Evolutionary conservation across 2,329 filamentous ascomycete genomes (phyloP), one percentile per base, ranked within the genome.

Genomic region (Teratosphaeriaceae sp.): DNA sequence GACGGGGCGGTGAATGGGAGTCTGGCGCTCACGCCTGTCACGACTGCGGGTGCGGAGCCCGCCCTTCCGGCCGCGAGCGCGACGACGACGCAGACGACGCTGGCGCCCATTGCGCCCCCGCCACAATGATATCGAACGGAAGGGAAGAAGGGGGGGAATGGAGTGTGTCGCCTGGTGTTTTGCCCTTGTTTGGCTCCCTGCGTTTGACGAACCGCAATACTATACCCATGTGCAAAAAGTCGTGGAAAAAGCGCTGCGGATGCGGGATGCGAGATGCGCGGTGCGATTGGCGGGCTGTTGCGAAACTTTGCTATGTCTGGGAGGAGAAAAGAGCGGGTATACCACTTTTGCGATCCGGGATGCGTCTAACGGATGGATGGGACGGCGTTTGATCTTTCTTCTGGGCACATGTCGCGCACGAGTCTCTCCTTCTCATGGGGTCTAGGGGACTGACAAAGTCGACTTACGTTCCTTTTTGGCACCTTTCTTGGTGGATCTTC

Each of bases 71-170:
- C n/a, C n/a, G n/a, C n/a, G n/a, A n/a, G n/a, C n/a, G n/a, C n/a
- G n/a, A n/a, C n/a, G n/a, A n/a, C n/a, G n/a, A n/a, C n/a, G n/a
- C n/a, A n/a, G n/a, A n/a, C n/a, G n/a, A n/a, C n/a, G n/a, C 61
- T 61, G 56, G 61, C 60, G 55, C 58, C 60, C 20, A 62, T 63
- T 52, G 61, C 60, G 60, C 61, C 60, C 54, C 59, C 61, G 58
- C n/a, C n/a, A n/a, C 61, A 38, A 20, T 23, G 20, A 38, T 18
- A n/a, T 27, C 21, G 4, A 8, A 23, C 6, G n/a, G 35, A 11
- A 8, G 6, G 12, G 13, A 11, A 20, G 35, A 22, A 3, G 20
- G 20, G n/a, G 3, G 31, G 31, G 31, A 35, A 27, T 8, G 8
- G n/a, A 27, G 8, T 8, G 26, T 27, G n/a, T 18, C 5, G 31